Percentiles rank a stretch among this genome's conserved stretches.
Conservation (phyloP, 352 stramenopile species). For the Peronosclerospora sorghi region DNA sequence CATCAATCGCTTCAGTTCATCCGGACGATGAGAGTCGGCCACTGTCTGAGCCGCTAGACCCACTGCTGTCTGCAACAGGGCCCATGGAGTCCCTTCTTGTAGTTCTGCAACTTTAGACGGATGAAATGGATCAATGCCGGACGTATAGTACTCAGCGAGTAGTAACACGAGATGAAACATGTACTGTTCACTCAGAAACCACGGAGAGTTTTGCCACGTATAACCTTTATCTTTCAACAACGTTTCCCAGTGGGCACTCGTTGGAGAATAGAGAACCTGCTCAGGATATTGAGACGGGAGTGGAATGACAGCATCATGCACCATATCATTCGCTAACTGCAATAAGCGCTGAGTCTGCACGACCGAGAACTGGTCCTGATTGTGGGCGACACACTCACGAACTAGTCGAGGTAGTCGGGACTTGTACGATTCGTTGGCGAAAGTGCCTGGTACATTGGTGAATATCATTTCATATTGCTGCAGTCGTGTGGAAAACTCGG, state of each 20-base stretch:
- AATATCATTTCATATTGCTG: slow-evolving; percentile 31
- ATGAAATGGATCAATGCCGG: slow-evolving; percentile 54
- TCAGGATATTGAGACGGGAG: slow-evolving; percentile 30
- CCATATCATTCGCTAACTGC: slow-evolving; percentile 35
- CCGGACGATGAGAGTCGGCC: slow-evolving; percentile 15
- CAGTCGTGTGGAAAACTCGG: slow-evolving; percentile 34
- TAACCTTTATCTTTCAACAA: slow-evolving; percentile 33
- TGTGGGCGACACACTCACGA: slow-evolving; percentile 39
- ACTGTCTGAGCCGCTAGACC: slow-evolving; percentile 12
- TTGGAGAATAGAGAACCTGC: slow-evolving; percentile 25
- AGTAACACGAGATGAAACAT: slow-evolving; percentile 61
- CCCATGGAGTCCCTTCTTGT: slow-evolving; percentile 38
- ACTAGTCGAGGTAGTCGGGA: slow-evolving; percentile 47
- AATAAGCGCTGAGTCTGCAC: slow-evolving; percentile 26
- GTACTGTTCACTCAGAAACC: slow-evolving; percentile 69
- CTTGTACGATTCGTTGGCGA: slow-evolving; percentile 56
- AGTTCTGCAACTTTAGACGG: slow-evolving; percentile 48
- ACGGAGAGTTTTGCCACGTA: slow-evolving; percentile 64
- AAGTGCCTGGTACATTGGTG: slow-evolving; percentile 38
- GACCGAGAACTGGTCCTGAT: slow-evolving; percentile 25
- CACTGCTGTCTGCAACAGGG: slow-evolving; percentile 44
- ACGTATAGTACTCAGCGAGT: slow-evolving; percentile 50
- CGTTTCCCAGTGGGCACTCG: slow-evolving; percentile 32
- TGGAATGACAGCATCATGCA: slow-evolving; percentile 30
- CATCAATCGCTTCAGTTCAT: slow-evolving; percentile 39